Conservation (phyloP, 768 basidiomycete species). For the Cyclocybe cylindracea region DNA sequence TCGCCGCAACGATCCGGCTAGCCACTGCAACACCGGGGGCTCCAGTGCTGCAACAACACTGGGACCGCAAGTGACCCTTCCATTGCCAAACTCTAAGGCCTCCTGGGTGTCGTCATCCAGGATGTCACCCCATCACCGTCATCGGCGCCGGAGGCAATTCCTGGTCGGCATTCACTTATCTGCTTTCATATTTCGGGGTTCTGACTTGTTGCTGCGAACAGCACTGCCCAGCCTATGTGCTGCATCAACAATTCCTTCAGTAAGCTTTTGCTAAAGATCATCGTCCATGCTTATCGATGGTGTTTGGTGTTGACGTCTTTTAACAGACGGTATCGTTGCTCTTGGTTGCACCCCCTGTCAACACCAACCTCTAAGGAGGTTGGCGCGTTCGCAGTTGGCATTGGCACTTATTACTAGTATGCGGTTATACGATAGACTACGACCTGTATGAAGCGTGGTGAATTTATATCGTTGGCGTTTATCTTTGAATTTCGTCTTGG, state of each 20-base stretch:
- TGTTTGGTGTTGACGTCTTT: neutral
- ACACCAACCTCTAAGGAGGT: constrained; percentile 23
- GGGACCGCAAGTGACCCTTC: constrained; percentile 4
- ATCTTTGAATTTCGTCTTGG: too few species aligned
- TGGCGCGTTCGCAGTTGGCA: too few species aligned
- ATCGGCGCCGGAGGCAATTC: constrained; percentile 20
- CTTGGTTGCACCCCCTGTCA: constrained; percentile 28
- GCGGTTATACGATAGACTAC: neutral
- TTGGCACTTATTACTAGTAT: neutral
- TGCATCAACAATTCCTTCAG: constrained; percentile 32
- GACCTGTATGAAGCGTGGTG: too few species aligned
- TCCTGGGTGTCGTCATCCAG: constrained; percentile 17
- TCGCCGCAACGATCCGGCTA: constrained; percentile 1
- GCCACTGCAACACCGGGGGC: constrained; percentile 14
- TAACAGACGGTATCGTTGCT: constrained; percentile 25
- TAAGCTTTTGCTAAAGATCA: constrained; percentile 12
- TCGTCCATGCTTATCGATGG: neutral
- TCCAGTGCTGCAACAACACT: constrained; percentile 25
- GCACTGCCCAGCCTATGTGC: constrained; percentile 30
- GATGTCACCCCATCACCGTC: constrained; percentile 26
- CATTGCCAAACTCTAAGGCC: constrained; percentile 5
- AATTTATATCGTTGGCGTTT: too few species aligned
- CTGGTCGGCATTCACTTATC: constrained; percentile 16
- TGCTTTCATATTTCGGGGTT: neutral
- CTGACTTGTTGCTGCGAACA: constrained; percentile 2